Evolutionary conservation across 2,329 filamentous ascomycete genomes (phyloP).

Genomic region (Trichoderma endophyticum): DNA sequence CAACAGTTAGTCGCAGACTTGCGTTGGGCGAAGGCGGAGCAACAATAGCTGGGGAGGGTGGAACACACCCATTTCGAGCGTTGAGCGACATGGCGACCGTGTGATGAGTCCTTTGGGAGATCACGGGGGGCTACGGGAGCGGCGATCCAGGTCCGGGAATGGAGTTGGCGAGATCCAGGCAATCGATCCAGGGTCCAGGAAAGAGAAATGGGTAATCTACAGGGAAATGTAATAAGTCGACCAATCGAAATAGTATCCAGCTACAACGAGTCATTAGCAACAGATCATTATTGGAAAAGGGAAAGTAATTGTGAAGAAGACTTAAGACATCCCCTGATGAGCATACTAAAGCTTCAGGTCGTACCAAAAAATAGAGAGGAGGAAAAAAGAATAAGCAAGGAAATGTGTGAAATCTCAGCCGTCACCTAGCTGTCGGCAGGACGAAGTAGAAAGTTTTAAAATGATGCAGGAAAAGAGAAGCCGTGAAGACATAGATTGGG

Average conservation of each 20-base stretch:
- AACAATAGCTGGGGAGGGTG: conserved; percentile 19
- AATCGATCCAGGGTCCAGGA: background rate
- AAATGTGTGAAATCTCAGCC: background rate
- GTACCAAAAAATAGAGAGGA: background rate
- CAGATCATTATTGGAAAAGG: background rate
- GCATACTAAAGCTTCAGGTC: background rate
- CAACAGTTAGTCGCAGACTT: conserved; percentile 21
- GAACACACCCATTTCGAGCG: conserved; percentile 31
- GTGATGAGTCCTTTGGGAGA: conserved; percentile 17
- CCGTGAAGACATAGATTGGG: background rate
- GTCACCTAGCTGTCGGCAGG: background rate
- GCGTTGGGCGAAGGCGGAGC: conserved; percentile 15
- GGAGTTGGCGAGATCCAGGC: background rate
- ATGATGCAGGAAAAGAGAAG: too few species aligned
- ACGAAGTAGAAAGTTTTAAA: background rate
- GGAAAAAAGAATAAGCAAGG: background rate
- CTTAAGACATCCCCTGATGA: background rate
- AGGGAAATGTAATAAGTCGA: background rate
- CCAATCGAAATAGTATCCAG: background rate
- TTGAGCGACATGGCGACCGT: conserved; percentile 31
- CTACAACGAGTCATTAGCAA: background rate
- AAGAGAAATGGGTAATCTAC: background rate
- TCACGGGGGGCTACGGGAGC: background rate
- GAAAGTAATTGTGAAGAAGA: background rate
- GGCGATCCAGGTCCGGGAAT: background rate